Base-by-base conservation (phyloP, 768 basidiomycete genomes). In the Saitozyma podzolica region DNA sequence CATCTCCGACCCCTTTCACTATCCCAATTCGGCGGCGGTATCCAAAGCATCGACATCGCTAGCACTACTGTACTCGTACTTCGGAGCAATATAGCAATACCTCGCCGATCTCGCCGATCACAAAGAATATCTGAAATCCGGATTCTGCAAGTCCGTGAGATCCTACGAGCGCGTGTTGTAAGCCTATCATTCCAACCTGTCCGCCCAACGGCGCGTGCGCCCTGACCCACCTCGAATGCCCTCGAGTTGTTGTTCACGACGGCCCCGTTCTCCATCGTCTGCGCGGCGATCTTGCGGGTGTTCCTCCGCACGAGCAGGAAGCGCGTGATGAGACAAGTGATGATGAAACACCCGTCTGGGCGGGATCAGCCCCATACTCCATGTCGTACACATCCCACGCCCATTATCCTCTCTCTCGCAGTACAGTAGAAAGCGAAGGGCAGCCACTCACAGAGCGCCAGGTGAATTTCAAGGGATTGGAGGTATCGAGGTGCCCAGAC, bases 401-500 rank as follows among this genome's bases (percentile, higher is more conserved):
- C 50, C 78, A 1, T 70, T 75, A 51, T 64, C 64, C 9, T 75
- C 75, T 9, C 64, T 76, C 67, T 65, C 81, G 17, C 75, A 78
- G 80, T 83, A 82, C 16, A 84, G 74, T 19, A 63, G 43, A n/a
- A 42, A 14, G 11, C 62, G 43, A 29, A 58, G 59, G 48, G 6
- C 48, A 0, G 63, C 7, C 40, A 83, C 80, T 80, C 82, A 61
- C 84, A 85, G 42, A 84, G 77, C 42, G 82, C 74, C 43, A 84
- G 75, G 64, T 85, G 84, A 11, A 78, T 81, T 47, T 83, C 73
- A 55, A 84, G 84, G 1, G 84, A 83, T 43, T 80, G 80, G 65
- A 82, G 75, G 71, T 85, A 85, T n/a, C 82, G 81, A 14, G 84
- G 84, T 0, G 74, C 71, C 65, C 84, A 84, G 54, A 82, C 78